Evolutionary conservation across 2,329 filamentous ascomycete species (phyloP), one percentile per base, ranked within the genome.

Genomic region (Epicoccum sorghinum): DNA sequence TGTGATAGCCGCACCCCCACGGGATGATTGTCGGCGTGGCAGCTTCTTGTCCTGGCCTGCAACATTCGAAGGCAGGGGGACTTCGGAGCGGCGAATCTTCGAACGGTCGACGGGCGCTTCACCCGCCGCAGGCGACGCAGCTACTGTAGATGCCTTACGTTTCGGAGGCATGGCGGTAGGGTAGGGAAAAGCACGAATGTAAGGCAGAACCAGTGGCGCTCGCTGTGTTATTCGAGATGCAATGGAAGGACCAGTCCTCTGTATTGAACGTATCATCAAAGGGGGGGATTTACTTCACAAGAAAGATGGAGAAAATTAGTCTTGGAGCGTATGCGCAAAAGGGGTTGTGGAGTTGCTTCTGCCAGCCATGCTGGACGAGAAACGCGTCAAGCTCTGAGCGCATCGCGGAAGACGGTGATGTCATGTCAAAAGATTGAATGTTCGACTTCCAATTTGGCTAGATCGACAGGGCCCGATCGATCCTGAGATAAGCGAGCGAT

Each of bases 201-300:
- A 53, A 14, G 59, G 57, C 40, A 48, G 42, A n/a, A 57, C 41
- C 36, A 43, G 46, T 39, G 57, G 55, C 45, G 59, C 60, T 55
- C 54, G 58, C 50, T 48, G 49, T 54, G 41, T 55, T 48, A 60
- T 45, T 61, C 57, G 60, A 60, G 50, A 54, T 61, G 62, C 59
- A 53, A 62, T 39, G 53, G 56, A 55, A 60, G 55, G 60, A 48
- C 47, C 48, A 37, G 58, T 51, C 30, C 22, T 46, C 40, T 51
- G 60, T 58, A 67, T 57, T 58, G 64, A 64, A 55, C 59, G 67
- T 53, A 66, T 52, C 69, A 73, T 72, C 41, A 69, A 68, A 64
- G 56, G 55, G 56, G 52, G 53, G 45, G 32, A 27, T 45, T 44
- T 49, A 24, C 52, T 50, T 43, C 22, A 13, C 23, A 24, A 49